These are phyloP conservation scores for Yamadazyma tumulicola DNA, from an alignment of 805 yeast species.

Conservation along the genomic window DNA sequence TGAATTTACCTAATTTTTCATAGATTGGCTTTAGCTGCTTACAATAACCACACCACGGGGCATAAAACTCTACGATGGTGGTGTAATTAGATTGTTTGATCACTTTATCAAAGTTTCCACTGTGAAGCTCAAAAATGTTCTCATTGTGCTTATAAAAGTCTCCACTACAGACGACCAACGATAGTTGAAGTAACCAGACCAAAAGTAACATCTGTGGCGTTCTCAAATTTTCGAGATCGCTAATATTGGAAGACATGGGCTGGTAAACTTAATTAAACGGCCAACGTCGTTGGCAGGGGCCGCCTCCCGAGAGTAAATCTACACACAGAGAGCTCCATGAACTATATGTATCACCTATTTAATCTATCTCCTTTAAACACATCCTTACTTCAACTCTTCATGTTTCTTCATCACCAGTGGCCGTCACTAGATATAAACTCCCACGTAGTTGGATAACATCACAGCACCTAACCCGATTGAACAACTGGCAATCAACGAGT, in stretches of 20 bases:
- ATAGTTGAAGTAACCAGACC: constrained; percentile 2
- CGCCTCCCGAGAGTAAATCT: too few relatives aligned
- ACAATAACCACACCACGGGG: constrained; percentile 99
- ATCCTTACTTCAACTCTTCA: too few relatives aligned
- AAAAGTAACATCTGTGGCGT: constrained; percentile 4
- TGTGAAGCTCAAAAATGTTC: constrained; percentile 54
- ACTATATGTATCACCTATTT: too few relatives aligned
- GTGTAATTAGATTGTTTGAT: constrained; percentile 72
- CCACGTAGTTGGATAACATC: constrained; percentile 39
- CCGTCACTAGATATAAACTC: constrained; percentile 34
- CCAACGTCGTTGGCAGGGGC: too few relatives aligned
- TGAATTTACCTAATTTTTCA: constrained; percentile 57
- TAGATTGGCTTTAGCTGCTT: constrained; percentile 63
- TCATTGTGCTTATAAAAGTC: constrained; percentile 32
- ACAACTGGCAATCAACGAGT: constrained; percentile 33
- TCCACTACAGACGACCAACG: constrained; percentile 3
- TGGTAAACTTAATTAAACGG: too few relatives aligned
- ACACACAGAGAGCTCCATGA: too few relatives aligned
- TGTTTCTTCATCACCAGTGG: neutral
- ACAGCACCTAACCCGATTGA: constrained; percentile 36
- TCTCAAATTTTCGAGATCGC: too few relatives aligned
- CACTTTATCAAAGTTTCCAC: constrained; percentile 60
- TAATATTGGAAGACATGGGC: too few relatives aligned
- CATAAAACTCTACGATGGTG: constrained; percentile 82
- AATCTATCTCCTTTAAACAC: too few relatives aligned